Evolutionary conservation across 495 filamentous ascomycete genomes (phyloP), one percentile per base, ranked within the genome.

Genomic region (Aspergillus ostianus): DNA sequence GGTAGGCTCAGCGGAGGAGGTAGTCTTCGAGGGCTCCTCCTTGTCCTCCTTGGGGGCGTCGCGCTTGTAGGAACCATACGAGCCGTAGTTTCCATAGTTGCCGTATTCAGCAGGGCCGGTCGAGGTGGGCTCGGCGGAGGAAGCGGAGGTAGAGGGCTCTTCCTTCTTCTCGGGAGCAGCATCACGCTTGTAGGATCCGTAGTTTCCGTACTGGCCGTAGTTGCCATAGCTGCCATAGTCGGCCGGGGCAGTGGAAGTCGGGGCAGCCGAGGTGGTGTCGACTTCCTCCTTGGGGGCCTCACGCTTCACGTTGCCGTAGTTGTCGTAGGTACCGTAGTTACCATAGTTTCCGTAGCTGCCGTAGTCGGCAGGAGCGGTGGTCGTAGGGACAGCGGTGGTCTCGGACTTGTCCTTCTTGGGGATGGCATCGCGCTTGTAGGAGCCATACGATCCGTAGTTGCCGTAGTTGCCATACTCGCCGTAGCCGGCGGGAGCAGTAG

Each of bases 401-500:
- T 53, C 45, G 2, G 54, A 19, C 27, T 48, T 19, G 3, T 30
- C 44, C 8, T 15, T 45, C 19, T 32, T 45, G 12, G 52, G 15
- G 36, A 41, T 41, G 12, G 49, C 55, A 19, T 36, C 51, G 9
- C 60, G 21, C 53, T 59, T 56, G 32, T 60, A 60, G 44, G 41
- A 55, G 18, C 32, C 36, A n/a, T 60, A 64, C 45, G 30, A 47
- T 6, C 60, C 63, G 29, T 65, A 65, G 18, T 56, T 53, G 36
- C 57, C 64, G 32, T 61, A 61, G 53, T 51, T 26, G 23, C 32
- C 47, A 51, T 62, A 62, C 18, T 57, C n/a, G 23, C 29, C 55
- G 20, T 50, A 30, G 10, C 12, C 27, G 9, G 55, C 29, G 51
- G 58, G 51, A 21, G 21, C 20, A 19, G 51, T 21, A 10, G 53